These are phyloP conservation scores for Boletus sp. DNA, from an alignment of 768 basidiomycete species.

Conservation along the genomic window DNA sequence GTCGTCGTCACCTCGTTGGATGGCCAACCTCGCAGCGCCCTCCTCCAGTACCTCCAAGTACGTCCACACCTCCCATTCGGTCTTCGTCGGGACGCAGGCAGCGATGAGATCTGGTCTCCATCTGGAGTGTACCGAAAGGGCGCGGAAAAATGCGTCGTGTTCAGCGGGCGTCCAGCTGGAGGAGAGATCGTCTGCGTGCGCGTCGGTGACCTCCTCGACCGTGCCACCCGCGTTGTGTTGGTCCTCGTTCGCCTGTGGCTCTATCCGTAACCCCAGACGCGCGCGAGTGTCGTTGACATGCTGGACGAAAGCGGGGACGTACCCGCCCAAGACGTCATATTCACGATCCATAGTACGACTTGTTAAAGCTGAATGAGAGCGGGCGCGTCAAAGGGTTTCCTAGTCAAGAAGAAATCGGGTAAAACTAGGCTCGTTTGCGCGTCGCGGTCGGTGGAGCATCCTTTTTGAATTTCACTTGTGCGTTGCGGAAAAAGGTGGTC, in stretches of 20 bases:
- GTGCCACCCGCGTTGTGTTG: neutral
- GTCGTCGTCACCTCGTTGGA: slow-evolving; percentile 13
- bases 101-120: slow-evolving; percentile 79
- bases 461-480: slow-evolving; percentile 12
- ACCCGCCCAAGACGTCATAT: slow-evolving; percentile 21
- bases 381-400: neutral
- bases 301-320: slow-evolving; percentile 25
- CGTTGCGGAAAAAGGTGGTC: neutral
- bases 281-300: slow-evolving; percentile 27
- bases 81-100: slow-evolving; percentile 61
- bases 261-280: slow-evolving; percentile 14
- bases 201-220: neutral
- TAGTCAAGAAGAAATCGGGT: slow-evolving; percentile 1
- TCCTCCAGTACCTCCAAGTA: slow-evolving; percentile 57
- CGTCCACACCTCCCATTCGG: slow-evolving; percentile 60
- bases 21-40: slow-evolving; percentile 15
- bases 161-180: slow-evolving; percentile 64
- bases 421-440: neutral
- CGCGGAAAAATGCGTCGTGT: slow-evolving; percentile 70
- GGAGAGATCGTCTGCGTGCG: neutral
- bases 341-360: slow-evolving; percentile 8
- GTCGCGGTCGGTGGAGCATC: slow-evolving; percentile 12
- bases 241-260: neutral
- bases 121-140: slow-evolving; percentile 62
- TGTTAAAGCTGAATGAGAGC: neutral